A percentile compares a stretch with the other conserved stretches of the same genome.
phyloP scores from a whole-genome alignment of 345 rosid genomes.

The Populus simonii region DNA sequence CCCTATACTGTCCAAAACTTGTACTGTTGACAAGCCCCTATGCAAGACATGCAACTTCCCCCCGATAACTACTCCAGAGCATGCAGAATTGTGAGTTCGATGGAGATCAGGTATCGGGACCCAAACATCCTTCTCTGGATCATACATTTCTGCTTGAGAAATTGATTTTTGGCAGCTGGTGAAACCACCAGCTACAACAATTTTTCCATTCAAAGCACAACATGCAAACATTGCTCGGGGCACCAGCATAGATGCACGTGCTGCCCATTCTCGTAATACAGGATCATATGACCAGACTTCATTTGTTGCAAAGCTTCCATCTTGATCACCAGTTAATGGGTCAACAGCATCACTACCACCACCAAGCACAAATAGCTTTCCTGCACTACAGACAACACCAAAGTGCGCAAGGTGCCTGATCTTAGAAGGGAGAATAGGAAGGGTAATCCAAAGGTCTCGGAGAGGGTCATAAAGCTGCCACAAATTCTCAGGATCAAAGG shows the following conservation, averaged over 20 bases:
- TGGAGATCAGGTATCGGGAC: slow-evolving; percentile 76
- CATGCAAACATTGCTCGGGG: slow-evolving; percentile 98
- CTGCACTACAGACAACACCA: slow-evolving; percentile 61
- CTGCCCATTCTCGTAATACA: slow-evolving; percentile 63
- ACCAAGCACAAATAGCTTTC: slow-evolving; percentile 83
- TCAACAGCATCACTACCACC: slow-evolving; percentile 97
- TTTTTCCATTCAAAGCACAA: slow-evolving; percentile 74
- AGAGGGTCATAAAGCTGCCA: slow-evolving; percentile 95
- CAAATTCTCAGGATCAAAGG: slow-evolving; percentile 86
- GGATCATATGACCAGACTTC: slow-evolving; percentile 97
- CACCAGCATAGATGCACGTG: slow-evolving; percentile 71
- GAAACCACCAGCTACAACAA: slow-evolving; percentile 90
- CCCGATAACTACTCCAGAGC: slow-evolving; percentile 68
- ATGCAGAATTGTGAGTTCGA: slow-evolving; percentile 82
- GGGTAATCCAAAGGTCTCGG: slow-evolving; percentile 79
- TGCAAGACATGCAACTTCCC: slow-evolving; percentile 82
- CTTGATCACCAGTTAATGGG: slow-evolving; percentile 86
- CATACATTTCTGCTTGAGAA: slow-evolving; percentile 90
- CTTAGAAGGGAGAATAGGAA: slow-evolving; percentile 83
- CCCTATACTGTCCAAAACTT: slow-evolving; percentile 61
- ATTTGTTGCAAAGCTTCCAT: slow-evolving; percentile 85
- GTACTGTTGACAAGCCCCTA: slow-evolving; percentile 84
- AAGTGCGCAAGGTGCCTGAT: slow-evolving; percentile 84
- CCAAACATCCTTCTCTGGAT: slow-evolving; percentile 79
- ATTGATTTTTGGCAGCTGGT: slow-evolving; percentile 85